A percentile compares a stretch with the other conserved stretches of the same genome.
These are phyloP conservation scores for California macrophylla DNA, from an alignment of 441 rosid species.

Conservation along the genomic window DNA sequence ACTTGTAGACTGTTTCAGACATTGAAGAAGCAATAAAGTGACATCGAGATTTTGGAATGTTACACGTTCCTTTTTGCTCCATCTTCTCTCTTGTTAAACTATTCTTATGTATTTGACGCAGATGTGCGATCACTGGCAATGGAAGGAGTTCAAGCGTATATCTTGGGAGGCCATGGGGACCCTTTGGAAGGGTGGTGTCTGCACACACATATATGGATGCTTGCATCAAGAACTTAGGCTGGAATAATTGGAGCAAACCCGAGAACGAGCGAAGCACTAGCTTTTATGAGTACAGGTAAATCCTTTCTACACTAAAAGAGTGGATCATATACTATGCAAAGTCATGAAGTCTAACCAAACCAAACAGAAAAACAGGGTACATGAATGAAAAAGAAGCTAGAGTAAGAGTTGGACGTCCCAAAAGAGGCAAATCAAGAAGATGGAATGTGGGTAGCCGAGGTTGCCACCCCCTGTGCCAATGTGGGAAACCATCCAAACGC, in stretches of 20 bases:
- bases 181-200: conserved; percentile 85
- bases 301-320: background rate
- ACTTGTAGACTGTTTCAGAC: too few relatives aligned
- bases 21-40: too few relatives aligned
- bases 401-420: too few relatives aligned
- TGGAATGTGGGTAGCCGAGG: too few relatives aligned
- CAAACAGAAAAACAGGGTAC: too few relatives aligned
- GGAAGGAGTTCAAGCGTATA: conserved; percentile 52
- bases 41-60: background rate
- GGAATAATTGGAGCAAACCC: conserved; percentile 88
- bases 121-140: conserved; percentile 90
- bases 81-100: background rate
- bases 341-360: too few relatives aligned
- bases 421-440: too few relatives aligned
- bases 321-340: too few relatives aligned
- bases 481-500: too few relatives aligned
- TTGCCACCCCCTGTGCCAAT: too few relatives aligned
- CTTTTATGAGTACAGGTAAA: conserved; percentile 86
- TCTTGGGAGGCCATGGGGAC: conserved; percentile 99
- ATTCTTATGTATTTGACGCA: conserved; percentile 18
- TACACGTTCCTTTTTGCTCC: background rate
- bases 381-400: too few relatives aligned
- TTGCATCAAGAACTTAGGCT: conserved; percentile 59
- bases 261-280: conserved; percentile 98
- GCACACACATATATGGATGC: conserved; percentile 78